Base-by-base conservation (phyloP, 2,329 filamentous ascomycete species). In the Fusarium newnesense region DNA sequence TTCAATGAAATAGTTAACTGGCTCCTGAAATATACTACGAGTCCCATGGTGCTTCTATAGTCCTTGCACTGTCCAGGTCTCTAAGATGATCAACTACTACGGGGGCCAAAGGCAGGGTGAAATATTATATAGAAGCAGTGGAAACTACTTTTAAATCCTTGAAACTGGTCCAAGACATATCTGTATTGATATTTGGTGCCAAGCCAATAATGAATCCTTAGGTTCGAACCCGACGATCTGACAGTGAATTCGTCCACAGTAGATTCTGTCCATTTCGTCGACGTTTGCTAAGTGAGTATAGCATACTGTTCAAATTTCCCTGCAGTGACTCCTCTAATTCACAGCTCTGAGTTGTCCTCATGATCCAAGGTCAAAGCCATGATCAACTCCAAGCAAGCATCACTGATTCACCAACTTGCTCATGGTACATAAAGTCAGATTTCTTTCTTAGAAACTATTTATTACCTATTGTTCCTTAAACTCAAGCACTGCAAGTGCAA, bases 21-120 rank as follows among this genome's bases (percentile, higher is more conserved):
- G 18, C 15, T 11, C 5, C 2, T 21, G 7, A 7, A 2, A 4
- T n/a, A 21, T 9, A 16, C 9, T 34, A 5, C 0, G 5, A 21
- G 34, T 9, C 18, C 4, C 5, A 7, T 9, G 2, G 13, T 5
- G 3, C 34, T 12, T 26, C 7, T 12, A 26, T 2, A 16, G 4
- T 12, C 12, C 12, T 28, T 26, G 18, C 18, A 26, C 2, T 28
- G 19, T 18, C 28, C 19, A 7, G 10, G 19, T n/a, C 19, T 7
- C 3, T 2, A 10, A 4, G 9, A 7, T 19, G 49, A 8, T 26
- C 9, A 11, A 21, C 11, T 26, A 18, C 9, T 12, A 26, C 3
- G 9, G 8, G 9, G 3, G 5, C n/a, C n/a, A 8, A 32, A 36
- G 13, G 24, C 13, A 28, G 19, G 9, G 13, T 16, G 37, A 15